phyloP scores from a whole-genome alignment of 2,329 filamentous ascomycete species.

The Fusarium floridanum region DNA sequence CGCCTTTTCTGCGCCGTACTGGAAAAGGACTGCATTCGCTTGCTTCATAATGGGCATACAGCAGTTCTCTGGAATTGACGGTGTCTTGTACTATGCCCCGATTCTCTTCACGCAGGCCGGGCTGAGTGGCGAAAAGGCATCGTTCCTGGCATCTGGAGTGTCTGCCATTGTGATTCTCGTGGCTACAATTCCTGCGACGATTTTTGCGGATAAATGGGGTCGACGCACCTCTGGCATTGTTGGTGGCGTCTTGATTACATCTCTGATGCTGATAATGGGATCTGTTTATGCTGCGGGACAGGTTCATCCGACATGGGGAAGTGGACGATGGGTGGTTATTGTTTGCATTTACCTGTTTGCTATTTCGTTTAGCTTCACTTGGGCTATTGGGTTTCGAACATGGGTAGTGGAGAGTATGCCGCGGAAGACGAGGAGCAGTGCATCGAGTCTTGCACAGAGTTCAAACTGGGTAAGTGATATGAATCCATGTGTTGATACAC shows the following conservation, averaged over 20 bases:
- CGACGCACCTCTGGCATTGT: constrained; percentile 65
- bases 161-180: constrained; percentile 69
- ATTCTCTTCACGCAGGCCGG: constrained; percentile 71
- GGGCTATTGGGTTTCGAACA: constrained; percentile 66
- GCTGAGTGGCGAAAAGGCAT: constrained; percentile 63
- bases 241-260: constrained; percentile 64
- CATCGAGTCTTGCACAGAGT: constrained; percentile 66
- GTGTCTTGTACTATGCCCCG: constrained; percentile 72
- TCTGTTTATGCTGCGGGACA: constrained; percentile 60
- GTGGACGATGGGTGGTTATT: constrained; percentile 63
- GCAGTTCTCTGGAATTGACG: constrained; percentile 72
- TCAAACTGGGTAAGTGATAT: constrained; percentile 60
- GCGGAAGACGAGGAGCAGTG: constrained; percentile 65
- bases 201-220: constrained; percentile 69
- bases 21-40: constrained; percentile 63
- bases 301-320: constrained; percentile 53
- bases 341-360: constrained; percentile 64
- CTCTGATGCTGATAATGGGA: constrained; percentile 67
- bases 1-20: constrained; percentile 54
- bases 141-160: constrained; percentile 70
- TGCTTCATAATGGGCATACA: constrained; percentile 71
- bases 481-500: too few relatives aligned
- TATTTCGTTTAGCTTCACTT: constrained; percentile 60
- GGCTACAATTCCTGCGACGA: constrained; percentile 65
- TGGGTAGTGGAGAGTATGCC: constrained; percentile 70